A percentile compares a stretch with the other conserved stretches of the same genome.
Evolutionary conservation across 73 alveolate genomes (phyloP).

Genomic region (Tetrahymena malaccensis): DNA sequence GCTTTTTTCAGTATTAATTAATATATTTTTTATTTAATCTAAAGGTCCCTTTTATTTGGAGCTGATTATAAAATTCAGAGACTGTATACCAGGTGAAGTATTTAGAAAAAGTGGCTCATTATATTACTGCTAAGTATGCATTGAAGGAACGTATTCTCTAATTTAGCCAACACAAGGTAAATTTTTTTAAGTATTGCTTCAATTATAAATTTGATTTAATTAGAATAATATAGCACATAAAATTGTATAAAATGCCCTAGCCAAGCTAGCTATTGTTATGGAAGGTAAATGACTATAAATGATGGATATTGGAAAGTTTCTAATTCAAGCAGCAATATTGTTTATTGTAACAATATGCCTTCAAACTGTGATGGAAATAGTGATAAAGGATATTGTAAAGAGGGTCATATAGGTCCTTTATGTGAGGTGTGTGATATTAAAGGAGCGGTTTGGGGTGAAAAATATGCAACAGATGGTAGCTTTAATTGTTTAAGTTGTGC

Average conservation of each 20-base stretch:
- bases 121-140: not conserved
- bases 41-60: not conserved
- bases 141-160: not conserved
- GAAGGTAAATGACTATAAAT: not conserved
- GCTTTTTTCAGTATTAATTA: too few relatives aligned
- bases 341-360: conserved; percentile 2
- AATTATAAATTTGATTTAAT: not conserved
- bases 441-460: not conserved
- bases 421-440: conserved; percentile 27
- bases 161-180: not conserved
- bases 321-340: not conserved
- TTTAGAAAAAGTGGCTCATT: not conserved
- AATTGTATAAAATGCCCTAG: not conserved
- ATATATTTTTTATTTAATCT: not conserved
- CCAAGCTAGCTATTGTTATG: not conserved
- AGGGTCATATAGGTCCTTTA: conserved; percentile 32
- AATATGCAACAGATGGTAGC: conserved; percentile 2
- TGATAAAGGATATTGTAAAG: conserved; percentile 3
- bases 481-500: conserved; percentile 15
- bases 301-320: conserved; percentile 29
- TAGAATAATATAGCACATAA: not conserved
- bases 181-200: not conserved
- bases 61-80: not conserved
- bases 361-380: conserved; percentile 13
- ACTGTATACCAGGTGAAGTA: not conserved